Conservation (phyloP, 2,329 filamentous ascomycete genomes). For the Sordariomycetes sp. region DNA sequence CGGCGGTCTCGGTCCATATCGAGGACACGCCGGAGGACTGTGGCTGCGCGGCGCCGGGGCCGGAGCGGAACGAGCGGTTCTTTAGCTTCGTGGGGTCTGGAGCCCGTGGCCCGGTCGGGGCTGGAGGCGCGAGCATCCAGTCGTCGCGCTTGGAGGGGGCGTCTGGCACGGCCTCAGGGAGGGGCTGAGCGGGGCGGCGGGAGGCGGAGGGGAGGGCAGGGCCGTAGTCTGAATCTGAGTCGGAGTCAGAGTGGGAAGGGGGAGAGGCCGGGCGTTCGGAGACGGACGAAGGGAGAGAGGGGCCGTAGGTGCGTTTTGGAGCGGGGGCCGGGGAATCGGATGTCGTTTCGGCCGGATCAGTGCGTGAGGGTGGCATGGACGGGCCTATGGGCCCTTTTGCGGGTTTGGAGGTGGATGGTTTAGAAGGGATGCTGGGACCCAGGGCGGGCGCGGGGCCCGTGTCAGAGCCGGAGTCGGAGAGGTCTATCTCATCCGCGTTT, state of each 20-base stretch:
- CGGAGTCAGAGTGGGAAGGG: conserved; percentile 23
- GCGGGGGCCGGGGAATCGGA: conserved; percentile 10
- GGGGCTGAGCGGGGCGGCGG: conserved; percentile 26
- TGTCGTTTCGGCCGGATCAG: conserved; percentile 23
- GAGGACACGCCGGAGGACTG: conserved; percentile 37
- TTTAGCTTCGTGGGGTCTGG: conserved; percentile 77
- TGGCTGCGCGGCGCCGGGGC: conserved; percentile 25
- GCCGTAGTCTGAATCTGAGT: conserved; percentile 41
- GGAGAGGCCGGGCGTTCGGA: conserved; percentile 20
- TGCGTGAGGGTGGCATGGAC: conserved; percentile 15
- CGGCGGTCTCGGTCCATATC: conserved; percentile 86
- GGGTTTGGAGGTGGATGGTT: conserved; percentile 1
- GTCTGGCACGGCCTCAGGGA: conserved; percentile 25
- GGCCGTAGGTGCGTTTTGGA: conserved; percentile 24
- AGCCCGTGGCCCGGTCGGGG: conserved; percentile 37
- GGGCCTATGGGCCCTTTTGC: conserved; percentile 13
- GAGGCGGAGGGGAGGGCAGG: conserved; percentile 43
- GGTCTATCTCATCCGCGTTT: conserved; percentile 30
- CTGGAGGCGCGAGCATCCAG: conserved; percentile 70
- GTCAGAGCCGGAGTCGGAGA: conserved; percentile 24
- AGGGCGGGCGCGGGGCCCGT: conserved; percentile 17
- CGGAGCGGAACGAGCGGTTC: conserved; percentile 71
- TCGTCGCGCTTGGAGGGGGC: conserved; percentile 56
- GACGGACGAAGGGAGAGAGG: conserved; percentile 30
- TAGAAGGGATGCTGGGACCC: conserved; percentile 8